Conservation (phyloP, 1,284 basidiomycete species). For the Puccinia triticina region DNA sequence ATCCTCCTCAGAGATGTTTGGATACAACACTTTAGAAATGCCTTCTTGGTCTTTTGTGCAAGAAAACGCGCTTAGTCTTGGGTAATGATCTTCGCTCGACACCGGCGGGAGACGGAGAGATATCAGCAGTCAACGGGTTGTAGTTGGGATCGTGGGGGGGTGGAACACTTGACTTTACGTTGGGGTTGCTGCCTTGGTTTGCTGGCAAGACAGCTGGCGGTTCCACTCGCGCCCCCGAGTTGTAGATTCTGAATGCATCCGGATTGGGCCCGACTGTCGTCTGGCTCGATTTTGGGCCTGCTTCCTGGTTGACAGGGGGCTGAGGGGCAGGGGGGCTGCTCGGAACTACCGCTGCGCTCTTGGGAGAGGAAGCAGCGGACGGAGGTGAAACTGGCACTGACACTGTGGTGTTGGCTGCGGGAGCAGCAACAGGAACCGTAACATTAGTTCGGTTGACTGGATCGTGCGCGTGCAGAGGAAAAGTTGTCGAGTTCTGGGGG, state of each 20-base stretch:
- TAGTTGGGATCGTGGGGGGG: constrained; percentile 27
- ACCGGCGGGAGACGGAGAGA: neutral
- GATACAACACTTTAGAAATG: neutral
- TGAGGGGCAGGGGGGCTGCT: neutral
- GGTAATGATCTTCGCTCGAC: constrained; percentile 21
- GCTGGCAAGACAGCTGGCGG: neutral
- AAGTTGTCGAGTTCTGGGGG: neutral
- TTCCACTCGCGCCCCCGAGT: neutral
- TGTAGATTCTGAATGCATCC: constrained; percentile 5
- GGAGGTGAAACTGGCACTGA: neutral
- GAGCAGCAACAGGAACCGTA: neutral
- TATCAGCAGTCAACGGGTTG: neutral
- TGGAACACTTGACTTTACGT: neutral
- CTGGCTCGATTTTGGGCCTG: neutral
- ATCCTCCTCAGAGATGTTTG: neutral
- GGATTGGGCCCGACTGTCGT: neutral
- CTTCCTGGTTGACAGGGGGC: neutral
- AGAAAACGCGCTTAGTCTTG: constrained; percentile 8
- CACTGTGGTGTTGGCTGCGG: neutral
- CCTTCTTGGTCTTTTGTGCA: constrained; percentile 24
- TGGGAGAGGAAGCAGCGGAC: neutral
- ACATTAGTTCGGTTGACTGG: neutral
- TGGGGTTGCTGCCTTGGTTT: neutral
- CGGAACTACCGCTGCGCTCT: too few relatives aligned
- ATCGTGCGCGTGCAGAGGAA: neutral